phyloP scores from a whole-genome alignment of 2,329 filamentous ascomycete genomes.

The Cryphonectria carpinicola region DNA sequence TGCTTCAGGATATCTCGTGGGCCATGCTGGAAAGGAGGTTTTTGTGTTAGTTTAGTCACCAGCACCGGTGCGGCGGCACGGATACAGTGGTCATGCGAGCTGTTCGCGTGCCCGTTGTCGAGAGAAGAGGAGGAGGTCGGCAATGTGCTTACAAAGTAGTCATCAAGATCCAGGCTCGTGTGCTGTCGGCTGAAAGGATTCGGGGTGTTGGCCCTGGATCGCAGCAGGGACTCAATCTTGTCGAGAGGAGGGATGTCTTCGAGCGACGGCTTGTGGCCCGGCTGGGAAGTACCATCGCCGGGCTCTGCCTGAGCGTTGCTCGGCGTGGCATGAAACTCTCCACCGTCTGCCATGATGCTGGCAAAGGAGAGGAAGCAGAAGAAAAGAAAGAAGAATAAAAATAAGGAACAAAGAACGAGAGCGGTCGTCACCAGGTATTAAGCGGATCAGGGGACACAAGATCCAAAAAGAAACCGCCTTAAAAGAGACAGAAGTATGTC shows the following conservation, averaged over 20 bases:
- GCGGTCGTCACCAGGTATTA: background rate
- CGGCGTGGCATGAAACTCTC: slow-evolving; percentile 19
- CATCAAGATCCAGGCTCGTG: slow-evolving; percentile 45
- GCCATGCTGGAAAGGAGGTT: slow-evolving; percentile 43
- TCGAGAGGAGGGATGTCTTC: slow-evolving; percentile 29
- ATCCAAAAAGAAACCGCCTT: background rate
- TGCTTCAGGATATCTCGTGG: slow-evolving; percentile 74
- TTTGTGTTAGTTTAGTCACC: background rate
- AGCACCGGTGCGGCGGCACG: background rate
- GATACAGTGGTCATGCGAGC: background rate
- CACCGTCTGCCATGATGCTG: slow-evolving; percentile 28
- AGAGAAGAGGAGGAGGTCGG: background rate
- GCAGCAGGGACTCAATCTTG: slow-evolving; percentile 34
- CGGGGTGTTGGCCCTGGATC: slow-evolving; percentile 34
- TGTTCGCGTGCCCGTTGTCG: background rate
- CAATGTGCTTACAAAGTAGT: slow-evolving; percentile 48
- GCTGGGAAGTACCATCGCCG: slow-evolving; percentile 4
- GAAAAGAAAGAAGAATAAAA: background rate
- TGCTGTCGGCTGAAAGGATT: slow-evolving; percentile 39
- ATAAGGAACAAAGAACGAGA: background rate
- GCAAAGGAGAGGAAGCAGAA: background rate
- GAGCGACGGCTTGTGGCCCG: slow-evolving; percentile 17
- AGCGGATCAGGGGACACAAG: background rate
- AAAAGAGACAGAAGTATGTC: background rate
- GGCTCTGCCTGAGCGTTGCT: slow-evolving; percentile 6